These are phyloP conservation scores for Fusarium kyushuense DNA, from an alignment of 2,329 filamentous ascomycete species.

Conservation along the genomic window DNA sequence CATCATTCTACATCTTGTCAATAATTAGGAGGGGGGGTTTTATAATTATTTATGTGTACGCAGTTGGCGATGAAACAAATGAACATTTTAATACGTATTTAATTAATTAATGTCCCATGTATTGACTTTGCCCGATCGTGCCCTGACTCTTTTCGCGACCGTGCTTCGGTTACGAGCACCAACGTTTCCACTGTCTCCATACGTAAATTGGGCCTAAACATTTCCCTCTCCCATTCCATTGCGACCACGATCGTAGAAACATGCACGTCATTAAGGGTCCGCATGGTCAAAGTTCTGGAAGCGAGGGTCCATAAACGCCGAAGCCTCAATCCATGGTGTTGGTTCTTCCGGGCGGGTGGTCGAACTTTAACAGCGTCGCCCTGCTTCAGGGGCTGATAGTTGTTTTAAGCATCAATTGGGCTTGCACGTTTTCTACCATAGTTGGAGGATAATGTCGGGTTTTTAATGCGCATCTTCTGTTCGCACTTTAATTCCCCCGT, in stretches of 20 bases:
- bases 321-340: background rate
- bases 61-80: background rate
- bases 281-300: slow-evolving; percentile 8
- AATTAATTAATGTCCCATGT: background rate
- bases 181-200: background rate
- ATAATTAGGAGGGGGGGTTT: slow-evolving; percentile 21
- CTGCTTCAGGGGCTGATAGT: background rate
- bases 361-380: background rate
- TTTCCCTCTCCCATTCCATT: background rate
- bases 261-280: slow-evolving; percentile 3
- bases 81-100: slow-evolving; percentile 1
- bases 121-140: background rate
- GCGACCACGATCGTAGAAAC: background rate
- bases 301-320: background rate
- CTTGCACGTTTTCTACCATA: too few species aligned
- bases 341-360: background rate
- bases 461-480: too few species aligned
- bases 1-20: slow-evolving; percentile 10
- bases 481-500: too few species aligned
- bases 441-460: too few species aligned
- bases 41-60: slow-evolving; percentile 4
- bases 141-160: background rate
- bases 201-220: background rate
- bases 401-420: background rate
- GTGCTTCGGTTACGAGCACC: background rate